phyloP scores from a whole-genome alignment of 2,329 filamentous ascomycete species.

The Colletotrichum eleusines region DNA sequence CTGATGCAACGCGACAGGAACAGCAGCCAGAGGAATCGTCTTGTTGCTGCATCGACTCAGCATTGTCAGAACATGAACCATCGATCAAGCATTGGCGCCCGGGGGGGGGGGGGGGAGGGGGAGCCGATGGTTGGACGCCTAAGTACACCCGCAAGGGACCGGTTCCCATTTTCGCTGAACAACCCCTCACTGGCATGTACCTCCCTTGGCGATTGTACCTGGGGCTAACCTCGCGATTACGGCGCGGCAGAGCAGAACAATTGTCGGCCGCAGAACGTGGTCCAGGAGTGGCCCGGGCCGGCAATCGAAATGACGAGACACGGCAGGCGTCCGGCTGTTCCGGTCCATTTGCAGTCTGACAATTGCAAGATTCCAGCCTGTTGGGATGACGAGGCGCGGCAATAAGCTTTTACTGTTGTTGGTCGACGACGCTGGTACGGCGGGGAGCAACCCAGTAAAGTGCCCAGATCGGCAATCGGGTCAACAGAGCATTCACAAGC shows the following conservation, averaged over 20 bases:
- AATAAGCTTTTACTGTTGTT: neutral
- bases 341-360: neutral
- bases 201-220: neutral
- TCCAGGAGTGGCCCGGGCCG: slow-evolving; percentile 2
- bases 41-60: neutral
- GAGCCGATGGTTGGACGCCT: slow-evolving; percentile 18
- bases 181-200: neutral
- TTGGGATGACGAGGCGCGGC: neutral
- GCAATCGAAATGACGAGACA: neutral
- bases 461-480: neutral
- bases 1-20: slow-evolving; percentile 5
- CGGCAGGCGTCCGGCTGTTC: neutral
- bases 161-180: neutral
- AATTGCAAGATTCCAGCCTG: too few species aligned
- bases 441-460: neutral
- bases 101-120: too few species aligned
- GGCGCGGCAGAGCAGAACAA: neutral
- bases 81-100: neutral
- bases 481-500: slow-evolving; percentile 25
- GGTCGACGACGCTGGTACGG: neutral
- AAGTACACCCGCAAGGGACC: neutral
- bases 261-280: neutral
- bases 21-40: neutral
- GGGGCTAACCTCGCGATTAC: neutral
- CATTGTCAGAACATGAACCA: neutral